A percentile compares a stretch with the other conserved stretches of the same genome.
These are phyloP conservation scores for Ogataea trehaloabstinens DNA, from an alignment of 805 yeast species.

Conservation along the genomic window DNA sequence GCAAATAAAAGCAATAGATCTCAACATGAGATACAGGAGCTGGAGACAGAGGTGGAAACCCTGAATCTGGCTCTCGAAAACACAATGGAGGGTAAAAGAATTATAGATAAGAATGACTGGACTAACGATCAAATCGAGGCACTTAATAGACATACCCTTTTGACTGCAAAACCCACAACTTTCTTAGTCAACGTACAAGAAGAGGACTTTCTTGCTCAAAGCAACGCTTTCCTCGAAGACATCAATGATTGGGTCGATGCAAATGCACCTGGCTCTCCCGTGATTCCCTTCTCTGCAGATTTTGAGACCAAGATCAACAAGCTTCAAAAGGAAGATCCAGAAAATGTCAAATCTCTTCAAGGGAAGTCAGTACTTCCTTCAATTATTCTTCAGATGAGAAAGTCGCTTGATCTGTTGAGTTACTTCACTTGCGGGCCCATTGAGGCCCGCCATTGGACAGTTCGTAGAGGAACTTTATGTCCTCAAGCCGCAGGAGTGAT, in stretches of 20 bases:
- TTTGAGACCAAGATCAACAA: slow-evolving; percentile 27
- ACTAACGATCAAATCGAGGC: slow-evolving; percentile 85
- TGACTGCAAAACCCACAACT: slow-evolving; percentile 95
- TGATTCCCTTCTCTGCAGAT: slow-evolving; percentile 33
- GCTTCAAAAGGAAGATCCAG: slow-evolving; percentile 9
- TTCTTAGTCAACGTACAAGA: slow-evolving; percentile 89
- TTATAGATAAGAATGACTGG: slow-evolving; percentile 88
- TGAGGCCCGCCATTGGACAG: slow-evolving; percentile 98
- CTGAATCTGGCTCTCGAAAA: slow-evolving; percentile 71
- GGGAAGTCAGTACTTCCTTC: slow-evolving; percentile 80
- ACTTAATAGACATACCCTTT: slow-evolving; percentile 79
- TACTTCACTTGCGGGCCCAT: slow-evolving; percentile 96
- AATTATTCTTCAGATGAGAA: slow-evolving; percentile 84
- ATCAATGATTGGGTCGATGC: slow-evolving; percentile 90
- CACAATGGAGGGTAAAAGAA: slow-evolving; percentile 82
- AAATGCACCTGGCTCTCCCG: slow-evolving; percentile 71
- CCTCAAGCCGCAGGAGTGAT: slow-evolving; percentile 99
- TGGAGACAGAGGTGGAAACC: slow-evolving; percentile 83
- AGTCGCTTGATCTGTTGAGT: slow-evolving; percentile 80
- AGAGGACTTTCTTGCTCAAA: slow-evolving; percentile 81
- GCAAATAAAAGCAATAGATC: slow-evolving; percentile 82
- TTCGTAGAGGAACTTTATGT: slow-evolving; percentile 86
- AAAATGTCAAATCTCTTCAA: slow-evolving; percentile 59
- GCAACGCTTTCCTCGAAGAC: slow-evolving; percentile 78
- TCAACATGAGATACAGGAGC: slow-evolving; percentile 53